Evolutionary conservation across 257 asterid species (phyloP), one percentile per base, ranked within the genome.

Genomic region (Petrea volubilis): DNA sequence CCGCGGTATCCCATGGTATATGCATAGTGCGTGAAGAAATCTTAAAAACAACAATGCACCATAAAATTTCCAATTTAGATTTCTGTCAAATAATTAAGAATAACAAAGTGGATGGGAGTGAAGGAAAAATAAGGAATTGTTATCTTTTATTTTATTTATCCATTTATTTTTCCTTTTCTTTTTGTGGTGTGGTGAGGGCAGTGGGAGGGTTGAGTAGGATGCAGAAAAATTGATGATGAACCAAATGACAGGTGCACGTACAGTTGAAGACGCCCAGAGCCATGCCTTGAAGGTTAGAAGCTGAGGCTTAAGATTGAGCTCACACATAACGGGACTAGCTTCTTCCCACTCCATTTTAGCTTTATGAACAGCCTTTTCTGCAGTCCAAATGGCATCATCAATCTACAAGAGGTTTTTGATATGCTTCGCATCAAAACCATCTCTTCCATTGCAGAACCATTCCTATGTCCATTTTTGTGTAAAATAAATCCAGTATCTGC

Each of bases 21-120:
- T 94, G 96, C 98, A 94, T 94, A 43, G 97, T 88, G 62, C 99
- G 97, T 0, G 99, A 91, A 51, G 97, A 94, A 72, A 94, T 83
- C 99, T 94, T 79, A 63, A 77, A 67, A 55, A 38, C 43, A 70
- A 38, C 23, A 70, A 50, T 31, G 56, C 59, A 79, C 29, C 25
- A 64, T 56, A 6, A 65, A 55, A 36, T 46, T 51, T 40, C 31
- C 21, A 41, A 23, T 18, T 63, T 20, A 34, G 38, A 66, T 20
- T 64, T 56, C 24, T 6, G 24, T 11, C n/a, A 51, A 44, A 31
- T 18, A 57, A 18, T 8, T 15, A 51, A 58, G 43, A 12, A 44
- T 29, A 20, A 12, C 6, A 12, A 52, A 53, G 36, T 68, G 27
- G 59, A 60, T 44, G 21, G 28, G 41, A n/a, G n/a, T 13, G 6